Evolutionary conservation across 257 asterid genomes (phyloP).

Genomic region (Ocimum tenuiflorum): DNA sequence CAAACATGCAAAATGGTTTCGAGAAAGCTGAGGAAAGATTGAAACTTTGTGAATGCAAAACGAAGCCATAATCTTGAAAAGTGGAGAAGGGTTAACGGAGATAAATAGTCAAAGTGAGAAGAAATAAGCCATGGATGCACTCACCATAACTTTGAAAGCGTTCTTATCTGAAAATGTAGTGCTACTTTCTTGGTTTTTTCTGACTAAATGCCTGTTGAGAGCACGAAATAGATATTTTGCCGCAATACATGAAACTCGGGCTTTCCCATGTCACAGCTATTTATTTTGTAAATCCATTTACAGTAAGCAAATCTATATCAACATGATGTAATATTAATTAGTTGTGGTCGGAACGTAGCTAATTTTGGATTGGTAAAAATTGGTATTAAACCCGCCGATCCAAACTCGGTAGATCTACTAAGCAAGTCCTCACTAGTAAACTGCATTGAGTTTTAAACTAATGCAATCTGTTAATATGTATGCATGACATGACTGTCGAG

Average conservation of each 20-base stretch:
- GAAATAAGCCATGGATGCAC: slow-evolving; percentile 27
- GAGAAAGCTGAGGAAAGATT: slow-evolving; percentile 17
- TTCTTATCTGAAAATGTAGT: slow-evolving; percentile 26
- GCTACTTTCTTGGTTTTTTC: slow-evolving; percentile 16
- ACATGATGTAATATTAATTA: neutral
- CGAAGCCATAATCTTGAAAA: neutral
- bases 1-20: slow-evolving; percentile 21
- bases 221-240: slow-evolving; percentile 23
- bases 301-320: neutral
- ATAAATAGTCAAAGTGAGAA: neutral
- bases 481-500: too few relatives aligned
- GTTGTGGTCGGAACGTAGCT: neutral
- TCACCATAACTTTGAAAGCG: slow-evolving; percentile 31
- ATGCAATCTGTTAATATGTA: too few relatives aligned
- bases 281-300: neutral
- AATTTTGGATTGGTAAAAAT: too few relatives aligned
- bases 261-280: neutral
- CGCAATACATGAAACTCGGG: slow-evolving; percentile 1
- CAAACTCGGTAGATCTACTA: neutral
- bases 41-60: slow-evolving; percentile 15
- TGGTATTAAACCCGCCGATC: too few relatives aligned
- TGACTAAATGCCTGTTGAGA: slow-evolving; percentile 10
- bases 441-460: too few relatives aligned
- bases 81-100: slow-evolving; percentile 4
- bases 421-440: neutral